Evolutionary conservation across 2,329 filamentous ascomycete species (phyloP).

Genomic region (Scytalidium lignicola): DNA sequence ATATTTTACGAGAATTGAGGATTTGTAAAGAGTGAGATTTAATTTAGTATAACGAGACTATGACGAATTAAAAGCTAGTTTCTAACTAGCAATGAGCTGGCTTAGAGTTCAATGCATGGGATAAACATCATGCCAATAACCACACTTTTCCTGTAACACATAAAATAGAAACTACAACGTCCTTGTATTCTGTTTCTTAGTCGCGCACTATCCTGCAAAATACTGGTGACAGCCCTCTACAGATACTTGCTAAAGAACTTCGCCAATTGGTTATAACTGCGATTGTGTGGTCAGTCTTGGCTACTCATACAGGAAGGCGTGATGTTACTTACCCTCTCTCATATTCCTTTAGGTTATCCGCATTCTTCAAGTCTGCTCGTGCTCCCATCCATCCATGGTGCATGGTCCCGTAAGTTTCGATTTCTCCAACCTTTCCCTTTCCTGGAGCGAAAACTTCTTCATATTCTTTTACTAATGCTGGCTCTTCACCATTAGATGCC

Average conservation of each 20-base stretch:
- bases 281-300: neutral
- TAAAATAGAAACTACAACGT: neutral
- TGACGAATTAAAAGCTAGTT: neutral
- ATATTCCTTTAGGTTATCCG: conserved; percentile 40
- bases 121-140: too few relatives aligned
- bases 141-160: too few relatives aligned
- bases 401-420: conserved; percentile 31
- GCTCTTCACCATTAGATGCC: conserved; percentile 44
- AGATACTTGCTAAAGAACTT: conserved; percentile 15
- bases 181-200: neutral
- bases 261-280: conserved; percentile 17
- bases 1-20: conserved; percentile 10
- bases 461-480: conserved; percentile 36
- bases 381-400: conserved; percentile 52
- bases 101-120: too few relatives aligned
- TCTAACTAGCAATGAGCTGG: neutral
- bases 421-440: conserved; percentile 30
- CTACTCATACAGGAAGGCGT: neutral
- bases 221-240: neutral
- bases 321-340: conserved; percentile 36
- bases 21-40: conserved; percentile 8
- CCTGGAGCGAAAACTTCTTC: conserved; percentile 34
- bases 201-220: neutral
- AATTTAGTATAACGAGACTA: neutral
- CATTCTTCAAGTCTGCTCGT: conserved; percentile 39